Conservation (phyloP, 2,329 filamentous ascomycete species). For the Ophiostoma australiae region DNA sequence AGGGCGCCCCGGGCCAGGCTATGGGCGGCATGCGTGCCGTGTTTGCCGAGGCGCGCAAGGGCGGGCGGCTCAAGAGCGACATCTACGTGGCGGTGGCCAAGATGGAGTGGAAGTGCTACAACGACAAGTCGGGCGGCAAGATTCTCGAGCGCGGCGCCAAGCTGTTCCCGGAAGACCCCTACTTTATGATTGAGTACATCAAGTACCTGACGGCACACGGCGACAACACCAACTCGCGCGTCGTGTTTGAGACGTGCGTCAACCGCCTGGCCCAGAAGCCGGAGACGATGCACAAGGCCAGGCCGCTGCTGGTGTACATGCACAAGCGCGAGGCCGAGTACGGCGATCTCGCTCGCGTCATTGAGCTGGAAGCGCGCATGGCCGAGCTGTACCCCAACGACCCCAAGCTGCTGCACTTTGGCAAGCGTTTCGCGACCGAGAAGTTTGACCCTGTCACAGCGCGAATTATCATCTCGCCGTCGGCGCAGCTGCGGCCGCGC, state of each 20-base stretch:
- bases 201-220: slow-evolving; percentile 91
- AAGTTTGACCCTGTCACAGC: slow-evolving; percentile 77
- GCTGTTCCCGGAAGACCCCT: slow-evolving; percentile 88
- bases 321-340: slow-evolving; percentile 94
- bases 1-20: slow-evolving; percentile 56
- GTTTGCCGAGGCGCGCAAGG: slow-evolving; percentile 81
- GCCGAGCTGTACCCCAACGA: slow-evolving; percentile 88
- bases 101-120: slow-evolving; percentile 94
- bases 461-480: slow-evolving; percentile 78
- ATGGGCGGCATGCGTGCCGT: slow-evolving; percentile 72
- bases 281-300: slow-evolving; percentile 68
- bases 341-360: slow-evolving; percentile 85
- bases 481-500: slow-evolving; percentile 68
- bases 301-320: slow-evolving; percentile 84
- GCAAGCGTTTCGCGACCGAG: slow-evolving; percentile 65
- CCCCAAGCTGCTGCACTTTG: slow-evolving; percentile 68
- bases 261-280: slow-evolving; percentile 73
- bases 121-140: slow-evolving; percentile 84
- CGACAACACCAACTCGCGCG: slow-evolving; percentile 86
- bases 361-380: slow-evolving; percentile 89
- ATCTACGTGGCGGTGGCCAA: slow-evolving; percentile 91
- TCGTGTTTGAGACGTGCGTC: slow-evolving; percentile 92
- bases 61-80: slow-evolving; percentile 84
- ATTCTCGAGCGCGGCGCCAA: slow-evolving; percentile 94
- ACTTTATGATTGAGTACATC: slow-evolving; percentile 90